These are phyloP conservation scores for Scutellaria minor DNA, from an alignment of 257 asterid species.

Conservation along the genomic window DNA sequence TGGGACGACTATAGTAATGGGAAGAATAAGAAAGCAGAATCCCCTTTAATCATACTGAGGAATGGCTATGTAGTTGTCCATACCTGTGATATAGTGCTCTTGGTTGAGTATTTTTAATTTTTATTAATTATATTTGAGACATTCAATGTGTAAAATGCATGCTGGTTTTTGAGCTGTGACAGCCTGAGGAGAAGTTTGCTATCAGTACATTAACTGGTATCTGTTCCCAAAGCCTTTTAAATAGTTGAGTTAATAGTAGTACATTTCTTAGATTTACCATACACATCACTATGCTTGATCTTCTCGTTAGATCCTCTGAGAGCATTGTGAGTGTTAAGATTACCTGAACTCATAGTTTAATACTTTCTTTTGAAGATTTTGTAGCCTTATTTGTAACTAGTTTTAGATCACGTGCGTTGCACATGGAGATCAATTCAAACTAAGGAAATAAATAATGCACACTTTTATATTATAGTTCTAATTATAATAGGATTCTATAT, in stretches of 20 bases:
- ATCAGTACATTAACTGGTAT: not conserved
- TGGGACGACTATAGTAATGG: not conserved
- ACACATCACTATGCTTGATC: not conserved
- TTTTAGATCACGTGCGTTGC: too few relatives aligned
- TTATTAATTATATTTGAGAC: not conserved
- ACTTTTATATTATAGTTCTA: too few relatives aligned
- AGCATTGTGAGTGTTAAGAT: not conserved
- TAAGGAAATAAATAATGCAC: too few relatives aligned
- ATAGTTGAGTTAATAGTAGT: not conserved
- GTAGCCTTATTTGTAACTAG: not conserved
- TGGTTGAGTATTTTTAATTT: slow-evolving; percentile 7
- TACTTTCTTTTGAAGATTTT: not conserved
- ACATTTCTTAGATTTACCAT: not conserved
- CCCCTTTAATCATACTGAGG: not conserved
- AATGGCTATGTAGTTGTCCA: not conserved
- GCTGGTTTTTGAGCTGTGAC: slow-evolving; percentile 15
- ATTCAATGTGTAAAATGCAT: not conserved
- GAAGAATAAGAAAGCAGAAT: slow-evolving; percentile 2
- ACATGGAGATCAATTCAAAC: too few relatives aligned
- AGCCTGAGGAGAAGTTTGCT: slow-evolving; percentile 13
- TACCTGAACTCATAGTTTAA: not conserved
- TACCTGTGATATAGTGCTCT: not conserved
- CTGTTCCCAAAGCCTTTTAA: not conserved
- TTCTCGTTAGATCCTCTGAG: not conserved
- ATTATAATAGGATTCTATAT: too few relatives aligned